Evolutionary conservation across 1,139 yeast species (phyloP), one percentile per base, ranked within the genome.

Genomic region (Hansenula lynferdii): DNA sequence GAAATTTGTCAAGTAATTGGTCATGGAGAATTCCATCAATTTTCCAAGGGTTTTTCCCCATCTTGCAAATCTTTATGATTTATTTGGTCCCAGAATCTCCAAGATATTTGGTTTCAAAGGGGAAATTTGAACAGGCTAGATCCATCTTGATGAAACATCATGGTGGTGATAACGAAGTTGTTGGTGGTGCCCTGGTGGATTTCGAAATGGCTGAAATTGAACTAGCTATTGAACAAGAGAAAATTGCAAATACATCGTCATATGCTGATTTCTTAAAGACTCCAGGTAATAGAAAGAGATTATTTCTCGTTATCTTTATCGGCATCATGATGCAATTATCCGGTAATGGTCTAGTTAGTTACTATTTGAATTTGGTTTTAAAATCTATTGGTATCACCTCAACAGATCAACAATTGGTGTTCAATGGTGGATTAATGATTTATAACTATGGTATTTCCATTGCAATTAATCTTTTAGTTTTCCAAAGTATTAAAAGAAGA

Each of bases 21-120:
- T 53, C 62, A 11, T 70, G 73, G 73, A 61, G 73, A 54, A 50
- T 67, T 29, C 74, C 75, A 26, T 57, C 70, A 8, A 52, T 63
- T 40, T 28, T 67, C 33, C 73, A 72, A 54, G 67, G 62, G 30
- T 49, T 57, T 24, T 55, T 64, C 49, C 72, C 76, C 14, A 14
- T 59, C 6, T n/a, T 65, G 19, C 70, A 64, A 45, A 32, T 46
- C 12, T 68, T 75, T 3, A 58, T 69, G 44, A 50, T 49, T 8
- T 60, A 53, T 38, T 42, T 60, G 8, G 57, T 71, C 57, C 95
- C 95, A 40, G 95, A 85, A 62, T 79, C 92, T 29, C 92, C 95
- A 50, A 75, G 95, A 66, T 85, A 64, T 62, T 71, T 73, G 57
- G 70, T 81, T 43, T 74, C 79, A 40, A 67, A 61, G 40, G 77